These are phyloP conservation scores for Kuraishia ogatae DNA, from an alignment of 805 yeast genomes.

Conservation along the genomic window DNA sequence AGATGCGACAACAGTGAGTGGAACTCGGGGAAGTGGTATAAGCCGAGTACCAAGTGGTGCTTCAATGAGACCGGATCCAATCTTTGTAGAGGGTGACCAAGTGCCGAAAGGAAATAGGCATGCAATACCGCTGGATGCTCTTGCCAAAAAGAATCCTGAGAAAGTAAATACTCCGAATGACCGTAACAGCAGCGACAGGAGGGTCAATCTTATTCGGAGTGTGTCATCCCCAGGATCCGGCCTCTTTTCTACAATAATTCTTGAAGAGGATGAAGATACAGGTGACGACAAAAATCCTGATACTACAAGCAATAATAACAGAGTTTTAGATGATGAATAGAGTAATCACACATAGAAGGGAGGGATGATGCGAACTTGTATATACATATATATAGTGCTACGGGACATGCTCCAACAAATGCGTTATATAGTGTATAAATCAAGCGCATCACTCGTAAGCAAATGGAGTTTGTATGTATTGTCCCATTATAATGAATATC, in stretches of 20 bases:
- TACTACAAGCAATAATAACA: background rate
- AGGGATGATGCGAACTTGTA: no score
- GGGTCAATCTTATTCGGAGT: background rate
- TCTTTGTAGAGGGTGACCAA: background rate
- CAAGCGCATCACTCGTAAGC: no score
- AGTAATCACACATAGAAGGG: no score
- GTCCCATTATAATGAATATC: no score
- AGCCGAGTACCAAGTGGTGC: background rate
- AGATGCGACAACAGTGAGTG: background rate
- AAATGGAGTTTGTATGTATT: no score
- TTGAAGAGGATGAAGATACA: background rate
- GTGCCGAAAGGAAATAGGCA: no score
- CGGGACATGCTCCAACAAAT: no score
- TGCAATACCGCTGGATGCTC: no score
- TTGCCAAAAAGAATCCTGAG: no score
- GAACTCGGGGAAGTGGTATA: background rate
- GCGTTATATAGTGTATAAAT: no score
- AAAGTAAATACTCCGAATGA: no score
- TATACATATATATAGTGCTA: no score
- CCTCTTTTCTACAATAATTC: background rate
- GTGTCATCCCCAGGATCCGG: background rate
- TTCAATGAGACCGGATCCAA: background rate
- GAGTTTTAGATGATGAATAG: background rate
- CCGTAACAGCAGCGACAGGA: background rate
- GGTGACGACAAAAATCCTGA: background rate